Conservation (phyloP, 192 early-diverging fungal genomes). For the Kickxella alabastrina region DNA sequence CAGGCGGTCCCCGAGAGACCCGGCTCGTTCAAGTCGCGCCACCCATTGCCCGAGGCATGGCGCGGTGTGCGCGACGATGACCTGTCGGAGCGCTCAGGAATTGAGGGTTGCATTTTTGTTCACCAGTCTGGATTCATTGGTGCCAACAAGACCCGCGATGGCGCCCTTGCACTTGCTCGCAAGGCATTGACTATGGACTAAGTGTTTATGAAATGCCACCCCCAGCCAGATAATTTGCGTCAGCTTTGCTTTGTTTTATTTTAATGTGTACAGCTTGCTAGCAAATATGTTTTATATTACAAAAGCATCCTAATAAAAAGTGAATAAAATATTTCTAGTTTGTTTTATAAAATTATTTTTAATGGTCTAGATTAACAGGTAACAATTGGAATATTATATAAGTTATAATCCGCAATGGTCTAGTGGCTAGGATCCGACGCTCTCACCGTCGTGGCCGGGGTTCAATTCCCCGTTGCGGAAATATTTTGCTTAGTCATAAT, state of each 20-base stretch:
- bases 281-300: too few species aligned
- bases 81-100: constrained; percentile 68
- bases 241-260: background rate
- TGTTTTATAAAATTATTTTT: background rate
- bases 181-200: constrained; percentile 48
- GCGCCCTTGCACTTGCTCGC: constrained; percentile 59
- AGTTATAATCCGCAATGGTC: too few species aligned
- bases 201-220: too few species aligned
- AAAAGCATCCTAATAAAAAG: background rate
- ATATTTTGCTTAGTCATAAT: too few species aligned
- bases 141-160: constrained; percentile 74
- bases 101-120: constrained; percentile 82
- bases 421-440: too few species aligned
- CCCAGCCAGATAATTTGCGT: too few species aligned
- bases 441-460: too few species aligned
- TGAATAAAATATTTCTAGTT: background rate
- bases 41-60: constrained; percentile 74
- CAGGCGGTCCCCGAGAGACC: constrained; percentile 63
- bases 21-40: constrained; percentile 66
- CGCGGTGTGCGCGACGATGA: constrained; percentile 80
- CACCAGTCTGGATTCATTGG: constrained; percentile 87
- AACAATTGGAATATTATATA: too few species aligned
- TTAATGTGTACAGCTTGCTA: too few species aligned
- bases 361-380: too few species aligned
- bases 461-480: too few species aligned